Percentiles rank a stretch among this genome's conserved stretches.
phyloP scores from a whole-genome alignment of 78 protist species.

The Dictyostelium citrinum region DNA sequence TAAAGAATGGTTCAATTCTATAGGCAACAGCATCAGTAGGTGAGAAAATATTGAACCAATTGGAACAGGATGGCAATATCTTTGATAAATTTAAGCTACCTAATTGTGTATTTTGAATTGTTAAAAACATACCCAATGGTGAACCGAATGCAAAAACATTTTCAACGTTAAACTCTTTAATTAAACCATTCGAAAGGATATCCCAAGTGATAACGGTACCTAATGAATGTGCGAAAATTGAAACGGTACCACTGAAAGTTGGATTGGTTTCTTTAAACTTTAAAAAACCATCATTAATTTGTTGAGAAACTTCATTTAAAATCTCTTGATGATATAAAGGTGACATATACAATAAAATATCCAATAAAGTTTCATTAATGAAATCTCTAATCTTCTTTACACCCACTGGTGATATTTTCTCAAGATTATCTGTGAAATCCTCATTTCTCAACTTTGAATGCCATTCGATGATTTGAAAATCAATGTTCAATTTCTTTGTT shows the following conservation, averaged over 20 bases:
- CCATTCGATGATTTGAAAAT: constrained; percentile 39
- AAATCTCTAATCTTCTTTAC: constrained; percentile 26
- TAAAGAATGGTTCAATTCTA: constrained; percentile 52
- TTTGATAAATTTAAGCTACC: neutral
- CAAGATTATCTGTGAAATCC: neutral
- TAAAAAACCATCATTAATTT: neutral
- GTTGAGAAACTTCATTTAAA: neutral
- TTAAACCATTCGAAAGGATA: neutral
- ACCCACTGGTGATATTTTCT: constrained; percentile 9
- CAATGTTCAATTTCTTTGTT: neutral
- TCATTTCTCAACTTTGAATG: constrained; percentile 26
- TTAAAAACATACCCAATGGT: constrained; percentile 46
- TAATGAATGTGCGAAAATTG: constrained; percentile 23
- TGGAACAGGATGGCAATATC: neutral
- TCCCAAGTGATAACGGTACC: constrained; percentile 51
- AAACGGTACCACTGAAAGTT: constrained; percentile 13
- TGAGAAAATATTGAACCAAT: constrained; percentile 44
- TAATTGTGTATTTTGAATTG: neutral
- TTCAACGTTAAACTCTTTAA: constrained; percentile 8
- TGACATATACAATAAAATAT: constrained; percentile 30
- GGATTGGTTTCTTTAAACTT: neutral
- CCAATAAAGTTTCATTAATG: constrained; percentile 24
- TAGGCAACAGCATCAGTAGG: constrained; percentile 48
- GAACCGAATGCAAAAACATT: constrained; percentile 43
- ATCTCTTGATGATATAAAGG: constrained; percentile 24